Evolutionary conservation across 2,329 filamentous ascomycete genomes (phyloP).

Genomic region (Fusarium sp.): DNA sequence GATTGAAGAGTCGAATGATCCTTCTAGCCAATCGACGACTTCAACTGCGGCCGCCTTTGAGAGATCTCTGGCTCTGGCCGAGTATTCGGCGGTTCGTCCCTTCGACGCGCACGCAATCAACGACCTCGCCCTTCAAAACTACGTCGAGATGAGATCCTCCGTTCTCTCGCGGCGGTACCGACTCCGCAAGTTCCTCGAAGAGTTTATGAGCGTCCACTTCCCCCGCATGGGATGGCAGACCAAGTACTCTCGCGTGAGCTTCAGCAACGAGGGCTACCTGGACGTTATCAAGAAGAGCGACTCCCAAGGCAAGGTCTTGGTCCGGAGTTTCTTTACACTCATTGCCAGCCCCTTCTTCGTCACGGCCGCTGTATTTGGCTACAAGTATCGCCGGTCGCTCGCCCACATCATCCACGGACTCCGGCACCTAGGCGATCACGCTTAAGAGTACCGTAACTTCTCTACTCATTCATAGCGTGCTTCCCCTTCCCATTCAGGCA

Average conservation of each 20-base stretch:
- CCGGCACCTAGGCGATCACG: constrained; percentile 19
- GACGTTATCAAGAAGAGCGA: constrained; percentile 80
- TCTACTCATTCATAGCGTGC: neutral
- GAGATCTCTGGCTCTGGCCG: constrained; percentile 72
- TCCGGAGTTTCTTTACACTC: constrained; percentile 56
- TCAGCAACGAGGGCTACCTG: constrained; percentile 91
- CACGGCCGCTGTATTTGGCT: constrained; percentile 41
- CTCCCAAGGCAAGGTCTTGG: constrained; percentile 73
- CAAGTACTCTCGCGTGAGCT: constrained; percentile 92
- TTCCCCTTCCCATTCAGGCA: neutral
- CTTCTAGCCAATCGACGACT: constrained; percentile 48
- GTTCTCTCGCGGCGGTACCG: constrained; percentile 84
- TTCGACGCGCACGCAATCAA: constrained; percentile 91
- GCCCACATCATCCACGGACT: constrained; percentile 31
- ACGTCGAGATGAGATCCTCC: constrained; percentile 90
- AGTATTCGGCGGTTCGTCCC: constrained; percentile 80
- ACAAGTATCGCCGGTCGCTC: constrained; percentile 44
- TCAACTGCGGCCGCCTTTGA: constrained; percentile 64
- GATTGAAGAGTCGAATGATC: constrained; percentile 58
- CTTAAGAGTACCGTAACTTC: neutral
- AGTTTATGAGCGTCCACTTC: constrained; percentile 80
- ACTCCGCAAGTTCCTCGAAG: constrained; percentile 87
- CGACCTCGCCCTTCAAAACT: constrained; percentile 90
- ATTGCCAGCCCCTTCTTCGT: constrained; percentile 48
- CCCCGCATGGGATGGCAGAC: constrained; percentile 89